Base-by-base conservation (phyloP, 768 basidiomycete species). In the Trametes sanguinea region DNA sequence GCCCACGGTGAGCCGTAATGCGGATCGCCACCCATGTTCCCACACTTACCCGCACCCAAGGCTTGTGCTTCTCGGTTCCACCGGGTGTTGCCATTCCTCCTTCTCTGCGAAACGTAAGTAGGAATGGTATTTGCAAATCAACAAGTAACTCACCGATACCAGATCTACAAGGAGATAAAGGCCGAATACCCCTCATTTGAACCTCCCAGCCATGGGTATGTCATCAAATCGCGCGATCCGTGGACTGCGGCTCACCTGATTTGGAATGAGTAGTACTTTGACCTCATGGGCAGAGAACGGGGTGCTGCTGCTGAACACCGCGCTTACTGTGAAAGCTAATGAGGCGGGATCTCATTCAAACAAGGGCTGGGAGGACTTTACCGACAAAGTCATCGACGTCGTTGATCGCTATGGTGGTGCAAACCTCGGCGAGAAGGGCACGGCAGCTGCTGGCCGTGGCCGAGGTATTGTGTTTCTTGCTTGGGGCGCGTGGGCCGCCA, bases 321-420 rank as follows among this genome's bases (percentile, higher is more conserved):
- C 88, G 61, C 81, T 98, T 51, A 96, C 95, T 2, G 95, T 97
- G 42, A 83, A 85, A 56, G 89, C 90, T 0, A 81, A 82, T 59
- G 67, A 82, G 57, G 85, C 95, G 16, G 90, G 84, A 40, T 94
- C 94, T 54, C 95, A 97, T 74, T 83, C 87, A 43, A 84, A 85
- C 68, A 87, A 81, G 73, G 95, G 95, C 58, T 97, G 95, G 95
- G 94, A 97, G 73, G 75, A 81, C 53, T 97, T 96, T 72, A 97
- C 95, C 4, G 91, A 84, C 66, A 82, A 89, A 64, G 88, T 96
- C 61, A 78, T 96, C 60, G 84, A 88, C 64, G 81, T 87, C 61
- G 87, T 95, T 64, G 83, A 91, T 73, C 84, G 79, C 71, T 90
- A 88, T 74, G 87, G 88, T 60, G 85, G 92, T 66, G 83, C 89